A percentile compares a stretch with the other conserved stretches of the same genome.
phyloP scores from a whole-genome alignment of 768 basidiomycete species.

The Termitomyces sp. region DNA sequence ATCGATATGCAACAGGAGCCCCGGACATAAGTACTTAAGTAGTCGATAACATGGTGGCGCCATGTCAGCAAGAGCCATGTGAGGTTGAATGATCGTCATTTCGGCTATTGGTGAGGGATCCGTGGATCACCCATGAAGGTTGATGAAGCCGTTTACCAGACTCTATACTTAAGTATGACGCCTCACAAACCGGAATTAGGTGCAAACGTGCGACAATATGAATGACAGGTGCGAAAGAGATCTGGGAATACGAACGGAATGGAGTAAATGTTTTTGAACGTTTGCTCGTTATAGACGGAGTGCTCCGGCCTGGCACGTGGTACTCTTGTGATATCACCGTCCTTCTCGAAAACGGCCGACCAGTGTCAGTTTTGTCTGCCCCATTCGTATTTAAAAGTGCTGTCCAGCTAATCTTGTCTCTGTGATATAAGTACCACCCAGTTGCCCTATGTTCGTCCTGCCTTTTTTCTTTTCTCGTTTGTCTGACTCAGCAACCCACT shows the following conservation, averaged over 20 bases:
- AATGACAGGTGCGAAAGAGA: not conserved
- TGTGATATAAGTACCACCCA: not conserved
- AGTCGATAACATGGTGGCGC: not conserved
- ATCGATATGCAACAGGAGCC: constrained; percentile 1
- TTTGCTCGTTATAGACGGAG: constrained; percentile 16
- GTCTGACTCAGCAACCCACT: constrained; percentile 8
- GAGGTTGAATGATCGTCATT: not conserved
- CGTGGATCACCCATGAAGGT: not conserved
- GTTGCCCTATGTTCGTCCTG: not conserved
- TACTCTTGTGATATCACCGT: constrained; percentile 15
- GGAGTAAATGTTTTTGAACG: constrained; percentile 14
- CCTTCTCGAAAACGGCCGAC: constrained; percentile 5
- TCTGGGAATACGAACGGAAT: not conserved
- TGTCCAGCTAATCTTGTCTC: not conserved
- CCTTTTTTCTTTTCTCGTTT: constrained; percentile 15
- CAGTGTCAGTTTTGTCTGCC: not conserved
- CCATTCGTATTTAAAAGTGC: not conserved
- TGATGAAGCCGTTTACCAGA: constrained; percentile 4
- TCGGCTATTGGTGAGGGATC: constrained; percentile 7
- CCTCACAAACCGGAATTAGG: not conserved
- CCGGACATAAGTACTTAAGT: not conserved
- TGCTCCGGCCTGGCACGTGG: constrained; percentile 27
- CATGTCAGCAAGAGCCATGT: constrained; percentile 6
- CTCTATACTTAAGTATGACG: not conserved
- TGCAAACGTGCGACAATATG: constrained; percentile 13